phyloP scores from a whole-genome alignment of 192 early-diverging fungal genomes.

The Borealophlyctis nickersoniae region DNA sequence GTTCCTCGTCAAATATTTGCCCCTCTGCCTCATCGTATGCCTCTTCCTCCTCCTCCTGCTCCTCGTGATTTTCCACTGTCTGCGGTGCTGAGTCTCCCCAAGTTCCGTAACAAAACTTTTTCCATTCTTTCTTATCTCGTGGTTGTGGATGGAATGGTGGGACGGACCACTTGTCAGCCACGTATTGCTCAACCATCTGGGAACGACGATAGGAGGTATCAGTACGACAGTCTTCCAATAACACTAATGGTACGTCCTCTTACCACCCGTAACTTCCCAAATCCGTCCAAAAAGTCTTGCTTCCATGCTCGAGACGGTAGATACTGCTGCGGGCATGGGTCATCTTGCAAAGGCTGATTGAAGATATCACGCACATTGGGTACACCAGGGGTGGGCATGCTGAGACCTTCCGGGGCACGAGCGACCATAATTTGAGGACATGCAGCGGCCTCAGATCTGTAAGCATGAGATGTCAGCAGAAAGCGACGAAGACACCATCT shows the following conservation, averaged over 20 bases:
- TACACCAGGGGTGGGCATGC: background rate
- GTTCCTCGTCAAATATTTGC: no score
- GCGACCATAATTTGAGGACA: background rate
- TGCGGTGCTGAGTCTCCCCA: background rate
- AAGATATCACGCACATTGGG: background rate
- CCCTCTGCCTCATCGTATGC: background rate
- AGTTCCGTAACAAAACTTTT: background rate
- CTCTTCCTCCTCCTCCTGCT: background rate
- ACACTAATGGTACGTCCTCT: background rate
- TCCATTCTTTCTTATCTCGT: background rate
- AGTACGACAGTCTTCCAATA: background rate
- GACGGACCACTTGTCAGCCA: background rate
- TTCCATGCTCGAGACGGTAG: background rate
- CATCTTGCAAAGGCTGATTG: background rate
- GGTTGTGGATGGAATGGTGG: background rate
- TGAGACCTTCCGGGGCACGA: background rate
- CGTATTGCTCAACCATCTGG: background rate
- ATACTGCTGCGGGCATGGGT: background rate
- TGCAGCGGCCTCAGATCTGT: background rate
- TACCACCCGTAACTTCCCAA: background rate
- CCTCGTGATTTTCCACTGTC: background rate
- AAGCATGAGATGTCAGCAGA: background rate
- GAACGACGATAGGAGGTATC: background rate
- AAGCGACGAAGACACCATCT: background rate
- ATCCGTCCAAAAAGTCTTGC: background rate